Conservation (phyloP, 1,284 basidiomycete genomes). For the Volvariella surrecta region DNA sequence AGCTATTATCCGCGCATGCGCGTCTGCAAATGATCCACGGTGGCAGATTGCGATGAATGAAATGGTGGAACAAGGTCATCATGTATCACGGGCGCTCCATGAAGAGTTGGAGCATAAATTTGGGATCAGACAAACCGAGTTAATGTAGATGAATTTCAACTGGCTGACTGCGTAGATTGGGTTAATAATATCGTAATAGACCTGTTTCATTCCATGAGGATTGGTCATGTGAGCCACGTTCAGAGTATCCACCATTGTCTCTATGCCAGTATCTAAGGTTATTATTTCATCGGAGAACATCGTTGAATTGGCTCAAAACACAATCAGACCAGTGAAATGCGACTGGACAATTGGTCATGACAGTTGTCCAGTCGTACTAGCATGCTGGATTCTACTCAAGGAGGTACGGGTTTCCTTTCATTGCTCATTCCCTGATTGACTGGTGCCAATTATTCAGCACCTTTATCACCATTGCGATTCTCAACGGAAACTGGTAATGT, state of each 20-base stretch:
- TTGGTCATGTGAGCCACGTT: no score
- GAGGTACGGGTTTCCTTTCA: not conserved
- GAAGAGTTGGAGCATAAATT: no score
- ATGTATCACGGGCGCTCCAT: constrained; percentile 1
- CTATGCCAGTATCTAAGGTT: not conserved
- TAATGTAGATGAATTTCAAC: no score
- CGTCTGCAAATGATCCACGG: constrained; percentile 48
- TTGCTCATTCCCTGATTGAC: not conserved
- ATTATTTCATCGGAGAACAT: not conserved
- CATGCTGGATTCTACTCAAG: not conserved
- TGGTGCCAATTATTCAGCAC: not conserved
- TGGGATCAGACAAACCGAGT: no score
- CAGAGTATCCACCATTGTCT: no score
- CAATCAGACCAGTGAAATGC: not conserved
- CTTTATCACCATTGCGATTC: not conserved
- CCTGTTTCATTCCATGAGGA: no score
- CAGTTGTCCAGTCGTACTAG: not conserved
- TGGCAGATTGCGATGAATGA: constrained; percentile 64
- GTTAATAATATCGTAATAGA: no score
- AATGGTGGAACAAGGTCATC: constrained; percentile 37
- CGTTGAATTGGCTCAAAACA: not conserved
- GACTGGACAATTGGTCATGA: not conserved
- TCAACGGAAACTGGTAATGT: not conserved
- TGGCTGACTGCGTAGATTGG: no score
- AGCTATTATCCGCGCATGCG: constrained; percentile 52